A percentile compares a stretch with the other conserved stretches of the same genome.
These are phyloP conservation scores for Nemania abortiva DNA, from an alignment of 2,329 filamentous ascomycete species.

Conservation along the genomic window DNA sequence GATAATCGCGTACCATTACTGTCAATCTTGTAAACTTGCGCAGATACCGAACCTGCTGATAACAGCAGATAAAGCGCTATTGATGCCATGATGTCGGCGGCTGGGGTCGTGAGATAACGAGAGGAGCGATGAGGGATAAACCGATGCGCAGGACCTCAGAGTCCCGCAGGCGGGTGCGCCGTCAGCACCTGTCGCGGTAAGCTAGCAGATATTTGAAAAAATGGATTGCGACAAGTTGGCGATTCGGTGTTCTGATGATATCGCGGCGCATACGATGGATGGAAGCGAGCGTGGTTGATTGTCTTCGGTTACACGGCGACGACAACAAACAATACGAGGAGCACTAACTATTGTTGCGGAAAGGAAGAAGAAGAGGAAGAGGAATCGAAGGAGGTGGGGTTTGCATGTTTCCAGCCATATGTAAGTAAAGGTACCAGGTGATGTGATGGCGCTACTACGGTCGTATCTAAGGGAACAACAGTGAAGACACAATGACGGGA, in stretches of 20 bases:
- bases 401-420: slow-evolving; percentile 2
- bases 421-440: slow-evolving; percentile 2
- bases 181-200: neutral
- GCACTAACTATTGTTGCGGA: slow-evolving; percentile 1
- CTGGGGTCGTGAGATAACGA: neutral
- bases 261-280: neutral
- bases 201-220: neutral
- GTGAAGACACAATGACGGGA: neutral
- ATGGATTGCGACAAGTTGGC: neutral
- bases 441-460: slow-evolving; percentile 1
- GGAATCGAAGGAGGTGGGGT: slow-evolving; percentile 1
- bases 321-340: neutral
- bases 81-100: slow-evolving; percentile 28
- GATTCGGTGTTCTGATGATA: neutral
- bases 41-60: slow-evolving; percentile 32
- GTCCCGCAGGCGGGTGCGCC: slow-evolving; percentile 8
- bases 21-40: slow-evolving; percentile 42
- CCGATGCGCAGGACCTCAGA: neutral
- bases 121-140: slow-evolving; percentile 1
- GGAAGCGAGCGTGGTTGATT: slow-evolving; percentile 16
- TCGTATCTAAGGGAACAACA: neutral
- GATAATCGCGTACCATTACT: slow-evolving; percentile 39
- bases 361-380: slow-evolving; percentile 5
- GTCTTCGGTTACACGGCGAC: neutral
- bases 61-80: slow-evolving; percentile 29